Conservation (phyloP, 768 basidiomycete species). For the Kwoniella sp. region DNA sequence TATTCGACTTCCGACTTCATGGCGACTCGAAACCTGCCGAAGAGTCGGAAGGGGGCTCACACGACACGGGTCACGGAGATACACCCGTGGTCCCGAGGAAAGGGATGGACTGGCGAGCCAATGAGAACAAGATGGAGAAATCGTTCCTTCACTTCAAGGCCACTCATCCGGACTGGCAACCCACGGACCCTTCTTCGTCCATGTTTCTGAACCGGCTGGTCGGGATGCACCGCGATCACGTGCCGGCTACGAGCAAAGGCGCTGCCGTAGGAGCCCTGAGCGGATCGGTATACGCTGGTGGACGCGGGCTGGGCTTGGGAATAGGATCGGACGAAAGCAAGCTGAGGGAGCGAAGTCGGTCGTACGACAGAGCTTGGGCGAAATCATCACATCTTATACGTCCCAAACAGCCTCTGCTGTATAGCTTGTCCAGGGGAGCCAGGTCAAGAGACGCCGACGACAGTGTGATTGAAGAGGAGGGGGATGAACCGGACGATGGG, state of each 20-base stretch:
- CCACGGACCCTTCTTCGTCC: conserved; percentile 82
- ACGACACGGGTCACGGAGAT: background rate
- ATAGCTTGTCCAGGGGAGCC: background rate
- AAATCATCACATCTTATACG: conserved; percentile 22
- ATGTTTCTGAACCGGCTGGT: conserved; percentile 77
- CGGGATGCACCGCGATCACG: conserved; percentile 29
- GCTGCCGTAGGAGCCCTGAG: background rate
- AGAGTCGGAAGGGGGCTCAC: no score
- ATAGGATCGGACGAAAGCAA: conserved; percentile 20
- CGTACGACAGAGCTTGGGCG: conserved; percentile 43
- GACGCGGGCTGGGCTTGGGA: conserved; percentile 5
- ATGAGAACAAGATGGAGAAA: conserved; percentile 86
- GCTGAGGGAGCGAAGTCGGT: conserved; percentile 26
- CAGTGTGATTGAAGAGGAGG: conserved; percentile 30
- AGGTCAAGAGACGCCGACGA: background rate
- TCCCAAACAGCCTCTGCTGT: background rate
- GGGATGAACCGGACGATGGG: conserved; percentile 45
- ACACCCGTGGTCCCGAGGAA: background rate
- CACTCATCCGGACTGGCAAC: conserved; percentile 92
- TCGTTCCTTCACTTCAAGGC: conserved; percentile 52
- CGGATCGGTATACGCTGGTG: conserved; percentile 31
- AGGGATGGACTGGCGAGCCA: conserved; percentile 17
- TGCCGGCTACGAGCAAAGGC: background rate
- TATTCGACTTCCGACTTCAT: conserved; percentile 93
- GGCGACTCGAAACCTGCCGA: conserved; percentile 51